A percentile compares a stretch with the other conserved stretches of the same genome.
Evolutionary conservation across 2,329 filamentous ascomycete species (phyloP).

Genomic region (Amylocarpus encephaloides): DNA sequence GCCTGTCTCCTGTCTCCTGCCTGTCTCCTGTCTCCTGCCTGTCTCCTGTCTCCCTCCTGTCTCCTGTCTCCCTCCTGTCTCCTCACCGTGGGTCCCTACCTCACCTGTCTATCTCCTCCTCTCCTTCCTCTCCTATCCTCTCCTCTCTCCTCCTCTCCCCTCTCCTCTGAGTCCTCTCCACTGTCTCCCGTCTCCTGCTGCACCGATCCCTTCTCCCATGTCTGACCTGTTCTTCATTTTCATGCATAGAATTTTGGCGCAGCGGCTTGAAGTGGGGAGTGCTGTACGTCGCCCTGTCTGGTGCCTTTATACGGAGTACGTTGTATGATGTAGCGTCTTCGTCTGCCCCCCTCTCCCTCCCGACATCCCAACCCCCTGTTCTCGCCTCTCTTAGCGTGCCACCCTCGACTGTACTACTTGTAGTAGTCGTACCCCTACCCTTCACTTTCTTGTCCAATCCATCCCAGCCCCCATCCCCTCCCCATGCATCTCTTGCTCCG

Average conservation of each 20-base stretch:
- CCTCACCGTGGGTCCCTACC: neutral
- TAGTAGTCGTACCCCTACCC: too few relatives aligned
- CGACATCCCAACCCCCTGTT: neutral
- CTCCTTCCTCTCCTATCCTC: too few relatives aligned
- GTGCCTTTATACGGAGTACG: neutral
- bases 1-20: too few relatives aligned
- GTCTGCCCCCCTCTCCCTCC: neutral
- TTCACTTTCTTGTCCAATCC: neutral
- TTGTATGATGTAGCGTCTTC: too few relatives aligned
- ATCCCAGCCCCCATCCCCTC: neutral
- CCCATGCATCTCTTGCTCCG: neutral
- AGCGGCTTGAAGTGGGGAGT: constrained; percentile 4
- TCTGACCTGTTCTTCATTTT: neutral
- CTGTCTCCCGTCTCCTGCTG: neutral
- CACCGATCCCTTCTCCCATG: neutral
- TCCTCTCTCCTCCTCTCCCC: neutral
- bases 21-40: too few relatives aligned
- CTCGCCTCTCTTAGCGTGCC: neutral
- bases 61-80: neutral
- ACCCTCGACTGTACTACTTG: too few relatives aligned
- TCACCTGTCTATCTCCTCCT: neutral
- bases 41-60: too few relatives aligned
- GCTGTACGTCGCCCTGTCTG: neutral
- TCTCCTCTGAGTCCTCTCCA: neutral
- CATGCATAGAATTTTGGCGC: constrained; percentile 8